Conservation (phyloP, 148 eudicot genomes). For the Rhododendron griersonianum region DNA sequence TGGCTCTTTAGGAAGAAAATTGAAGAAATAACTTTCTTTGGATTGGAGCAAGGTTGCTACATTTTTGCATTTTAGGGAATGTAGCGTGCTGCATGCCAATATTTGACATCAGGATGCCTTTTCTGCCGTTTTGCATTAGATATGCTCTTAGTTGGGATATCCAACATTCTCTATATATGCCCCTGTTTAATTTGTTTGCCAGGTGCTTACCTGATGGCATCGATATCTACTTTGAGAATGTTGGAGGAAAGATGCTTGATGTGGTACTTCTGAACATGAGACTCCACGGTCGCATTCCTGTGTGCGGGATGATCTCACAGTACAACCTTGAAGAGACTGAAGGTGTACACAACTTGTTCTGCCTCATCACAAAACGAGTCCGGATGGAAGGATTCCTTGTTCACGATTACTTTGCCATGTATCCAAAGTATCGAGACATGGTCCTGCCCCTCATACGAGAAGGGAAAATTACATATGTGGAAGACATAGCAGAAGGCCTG, state of each 20-base stretch:
- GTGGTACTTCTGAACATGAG: neutral
- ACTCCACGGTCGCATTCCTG: neutral
- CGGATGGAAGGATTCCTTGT: neutral
- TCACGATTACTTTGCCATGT: neutral
- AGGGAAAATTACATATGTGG: neutral
- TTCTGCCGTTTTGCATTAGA: too few relatives aligned
- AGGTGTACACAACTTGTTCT: neutral
- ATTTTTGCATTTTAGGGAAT: too few relatives aligned
- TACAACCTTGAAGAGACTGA: neutral
- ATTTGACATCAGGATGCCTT: too few relatives aligned
- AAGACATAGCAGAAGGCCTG: neutral
- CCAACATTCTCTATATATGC: neutral
- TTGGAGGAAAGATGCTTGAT: conserved; percentile 1
- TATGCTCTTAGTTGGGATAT: neutral
- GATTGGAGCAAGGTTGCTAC: too few relatives aligned
- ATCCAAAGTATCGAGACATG: neutral
- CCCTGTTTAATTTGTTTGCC: neutral
- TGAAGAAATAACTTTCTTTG: too few relatives aligned
- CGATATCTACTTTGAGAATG: neutral
- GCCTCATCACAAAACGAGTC: neutral
- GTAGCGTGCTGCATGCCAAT: too few relatives aligned
- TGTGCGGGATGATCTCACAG: neutral
- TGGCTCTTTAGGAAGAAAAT: too few relatives aligned
- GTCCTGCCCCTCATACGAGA: neutral
- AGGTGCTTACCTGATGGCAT: conserved; percentile 2